Conservation (phyloP, 2,329 filamentous ascomycete species). For the Colletotrichum sp. region DNA sequence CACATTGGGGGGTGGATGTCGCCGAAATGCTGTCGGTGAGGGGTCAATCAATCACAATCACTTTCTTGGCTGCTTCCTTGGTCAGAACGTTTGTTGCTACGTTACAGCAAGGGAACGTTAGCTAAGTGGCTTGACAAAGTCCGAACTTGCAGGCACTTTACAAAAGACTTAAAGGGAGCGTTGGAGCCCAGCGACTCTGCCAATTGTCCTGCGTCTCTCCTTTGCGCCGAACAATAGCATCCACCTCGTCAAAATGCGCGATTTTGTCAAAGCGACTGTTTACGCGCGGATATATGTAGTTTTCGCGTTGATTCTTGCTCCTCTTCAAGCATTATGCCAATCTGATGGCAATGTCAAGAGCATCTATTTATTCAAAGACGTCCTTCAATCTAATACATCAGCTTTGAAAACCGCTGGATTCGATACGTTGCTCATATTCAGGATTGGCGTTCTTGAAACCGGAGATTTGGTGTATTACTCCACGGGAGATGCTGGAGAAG, state of each 20-base stretch:
- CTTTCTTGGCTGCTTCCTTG: background rate
- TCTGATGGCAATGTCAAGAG: background rate
- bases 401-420: conserved; percentile 45
- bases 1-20: background rate
- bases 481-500: conserved; percentile 40
- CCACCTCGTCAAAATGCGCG: background rate
- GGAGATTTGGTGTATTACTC: conserved; percentile 52
- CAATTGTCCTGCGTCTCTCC: background rate
- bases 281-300: background rate
- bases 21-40: background rate
- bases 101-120: background rate
- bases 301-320: background rate
- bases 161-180: background rate
- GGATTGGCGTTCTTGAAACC: conserved; percentile 44
- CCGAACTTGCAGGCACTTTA: background rate
- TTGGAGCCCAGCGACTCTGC: background rate
- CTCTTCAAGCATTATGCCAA: background rate
- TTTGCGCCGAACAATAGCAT: background rate
- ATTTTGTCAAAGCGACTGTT: background rate
- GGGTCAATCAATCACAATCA: background rate
- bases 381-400: conserved; percentile 47
- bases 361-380: conserved; percentile 48
- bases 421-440: conserved; percentile 48
- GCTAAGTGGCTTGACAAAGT: background rate
- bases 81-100: background rate